Evolutionary conservation across 2,329 filamentous ascomycete genomes (phyloP).

Genomic region (Coniella lustricola): DNA sequence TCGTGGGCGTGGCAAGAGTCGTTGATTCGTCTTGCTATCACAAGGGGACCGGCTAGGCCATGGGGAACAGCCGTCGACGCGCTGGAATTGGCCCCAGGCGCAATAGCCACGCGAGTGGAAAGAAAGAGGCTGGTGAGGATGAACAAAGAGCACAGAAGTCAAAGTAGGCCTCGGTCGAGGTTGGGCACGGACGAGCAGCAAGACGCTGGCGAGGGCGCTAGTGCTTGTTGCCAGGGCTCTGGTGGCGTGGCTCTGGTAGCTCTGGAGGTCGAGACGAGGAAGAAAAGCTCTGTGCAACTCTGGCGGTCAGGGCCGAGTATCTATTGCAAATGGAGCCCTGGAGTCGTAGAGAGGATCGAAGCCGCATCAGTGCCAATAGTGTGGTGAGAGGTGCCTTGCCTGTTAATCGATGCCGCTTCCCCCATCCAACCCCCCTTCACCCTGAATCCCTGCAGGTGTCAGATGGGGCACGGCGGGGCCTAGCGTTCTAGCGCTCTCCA

Average conservation of each 20-base stretch:
- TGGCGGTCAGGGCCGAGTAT: neutral
- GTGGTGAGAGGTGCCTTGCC: neutral
- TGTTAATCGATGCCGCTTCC: no score
- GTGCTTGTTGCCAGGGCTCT: neutral
- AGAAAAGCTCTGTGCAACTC: neutral
- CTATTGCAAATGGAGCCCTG: neutral
- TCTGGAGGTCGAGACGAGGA: neutral
- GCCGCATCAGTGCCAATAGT: neutral
- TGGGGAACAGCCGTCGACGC: neutral
- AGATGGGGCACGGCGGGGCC: neutral
- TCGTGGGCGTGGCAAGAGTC: no score
- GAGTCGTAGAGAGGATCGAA: neutral
- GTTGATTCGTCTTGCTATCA: no score
- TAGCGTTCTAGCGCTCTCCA: no score
- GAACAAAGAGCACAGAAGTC: neutral
- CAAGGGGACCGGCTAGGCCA: slow-evolving; percentile 5
- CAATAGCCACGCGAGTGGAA: neutral
- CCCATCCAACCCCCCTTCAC: neutral
- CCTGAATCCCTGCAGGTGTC: slow-evolving; percentile 1
- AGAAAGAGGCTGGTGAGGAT: neutral
- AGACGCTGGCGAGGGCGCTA: neutral
- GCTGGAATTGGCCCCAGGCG: no score
- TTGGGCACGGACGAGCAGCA: neutral
- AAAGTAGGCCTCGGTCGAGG: neutral
- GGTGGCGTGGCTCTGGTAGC: no score